Conservation (phyloP, 2,329 filamentous ascomycete species). For the Cytospora piceae region DNA sequence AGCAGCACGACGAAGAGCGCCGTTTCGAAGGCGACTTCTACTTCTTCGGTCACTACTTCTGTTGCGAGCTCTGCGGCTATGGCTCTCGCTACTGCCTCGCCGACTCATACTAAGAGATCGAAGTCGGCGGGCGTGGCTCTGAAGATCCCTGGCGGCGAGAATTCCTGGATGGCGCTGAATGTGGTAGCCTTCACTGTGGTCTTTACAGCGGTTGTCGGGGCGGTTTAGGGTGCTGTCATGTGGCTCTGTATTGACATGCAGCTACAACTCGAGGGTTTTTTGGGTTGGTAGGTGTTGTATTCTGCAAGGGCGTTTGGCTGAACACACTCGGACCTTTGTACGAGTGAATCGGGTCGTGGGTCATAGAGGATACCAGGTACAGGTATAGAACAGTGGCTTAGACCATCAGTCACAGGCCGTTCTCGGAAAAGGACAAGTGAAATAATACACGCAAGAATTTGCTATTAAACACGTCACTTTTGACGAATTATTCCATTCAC, state of each 20-base stretch:
- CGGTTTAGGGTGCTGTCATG: slow-evolving; percentile 15
- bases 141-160: slow-evolving; percentile 8
- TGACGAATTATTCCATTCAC: background rate
- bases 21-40: background rate
- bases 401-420: background rate
- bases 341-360: background rate
- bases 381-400: background rate
- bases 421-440: background rate
- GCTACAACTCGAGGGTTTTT: background rate
- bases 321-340: no score
- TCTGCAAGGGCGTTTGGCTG: no score
- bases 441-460: background rate
- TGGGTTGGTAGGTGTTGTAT: background rate
- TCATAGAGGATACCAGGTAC: background rate
- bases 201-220: slow-evolving; percentile 5
- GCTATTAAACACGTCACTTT: background rate
- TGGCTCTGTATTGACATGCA: slow-evolving; percentile 7
- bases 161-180: slow-evolving; percentile 13
- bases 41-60: background rate
- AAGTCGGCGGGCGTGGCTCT: slow-evolving; percentile 22
- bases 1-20: background rate
- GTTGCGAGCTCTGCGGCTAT: slow-evolving; percentile 9
- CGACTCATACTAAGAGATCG: slow-evolving; percentile 27
- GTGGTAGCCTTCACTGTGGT: slow-evolving; percentile 6
- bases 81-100: slow-evolving; percentile 7